phyloP scores from a whole-genome alignment of 2,329 filamentous ascomycete species.

The Calonectria montana region DNA sequence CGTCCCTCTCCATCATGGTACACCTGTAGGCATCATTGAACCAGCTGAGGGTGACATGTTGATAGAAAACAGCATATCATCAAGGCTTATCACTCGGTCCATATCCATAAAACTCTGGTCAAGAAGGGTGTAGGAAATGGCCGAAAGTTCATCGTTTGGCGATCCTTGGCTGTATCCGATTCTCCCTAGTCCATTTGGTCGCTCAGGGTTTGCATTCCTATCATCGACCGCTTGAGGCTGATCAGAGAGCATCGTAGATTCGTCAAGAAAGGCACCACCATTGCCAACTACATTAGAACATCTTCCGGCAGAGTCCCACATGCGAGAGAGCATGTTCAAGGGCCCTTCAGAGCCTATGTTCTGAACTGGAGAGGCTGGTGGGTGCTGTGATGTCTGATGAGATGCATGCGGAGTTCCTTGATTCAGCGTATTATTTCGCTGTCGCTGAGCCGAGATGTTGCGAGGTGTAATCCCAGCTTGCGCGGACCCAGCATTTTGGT shows the following conservation, averaged over 20 bases:
- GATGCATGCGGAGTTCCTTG: not conserved
- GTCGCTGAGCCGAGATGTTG: not conserved
- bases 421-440: not conserved
- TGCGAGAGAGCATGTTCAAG: not conserved
- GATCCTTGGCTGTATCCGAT: conserved; percentile 6
- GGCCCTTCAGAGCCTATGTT: not conserved
- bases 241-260: not conserved
- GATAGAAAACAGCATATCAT: conserved; percentile 19
- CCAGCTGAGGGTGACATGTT: not conserved
- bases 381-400: not conserved
- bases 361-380: no score
- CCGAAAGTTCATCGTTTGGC: conserved; percentile 15
- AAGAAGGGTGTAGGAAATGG: conserved; percentile 14
- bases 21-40: not conserved
- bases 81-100: conserved; percentile 20
- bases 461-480: not conserved
- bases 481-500: not conserved
- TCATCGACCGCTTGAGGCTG: not conserved
- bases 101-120: conserved; percentile 18
- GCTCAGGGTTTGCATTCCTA: not conserved
- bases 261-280: not conserved
- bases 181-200: not conserved
- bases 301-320: not conserved
- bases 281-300: not conserved
- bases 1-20: not conserved